Conservation (phyloP, 805 yeast species). For the Sugiyamaella marilandica region DNA sequence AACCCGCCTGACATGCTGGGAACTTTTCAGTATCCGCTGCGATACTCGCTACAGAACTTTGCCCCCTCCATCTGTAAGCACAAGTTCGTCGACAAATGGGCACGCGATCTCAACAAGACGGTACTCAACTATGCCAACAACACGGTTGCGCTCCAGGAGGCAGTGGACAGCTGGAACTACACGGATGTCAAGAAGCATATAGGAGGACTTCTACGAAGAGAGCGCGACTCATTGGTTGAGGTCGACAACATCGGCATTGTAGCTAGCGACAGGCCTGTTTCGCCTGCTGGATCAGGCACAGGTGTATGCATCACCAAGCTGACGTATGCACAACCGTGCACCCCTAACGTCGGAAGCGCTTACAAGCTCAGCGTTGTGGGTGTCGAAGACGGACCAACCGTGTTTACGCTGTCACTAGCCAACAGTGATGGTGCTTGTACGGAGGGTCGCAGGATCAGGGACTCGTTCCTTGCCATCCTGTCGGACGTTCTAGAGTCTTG, state of each 20-base stretch:
- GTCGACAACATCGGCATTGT: conserved; percentile 10
- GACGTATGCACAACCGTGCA: conserved; percentile 6
- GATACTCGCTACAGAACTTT: background rate
- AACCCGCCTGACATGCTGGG: background rate
- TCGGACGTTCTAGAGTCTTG: conserved; percentile 7
- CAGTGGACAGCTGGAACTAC: background rate
- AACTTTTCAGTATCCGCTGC: background rate
- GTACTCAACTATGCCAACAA: background rate
- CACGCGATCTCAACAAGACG: conserved; percentile 5
- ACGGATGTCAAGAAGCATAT: conserved; percentile 4
- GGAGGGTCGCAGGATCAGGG: conserved; percentile 5
- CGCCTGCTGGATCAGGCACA: background rate
- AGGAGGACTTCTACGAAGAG: background rate
- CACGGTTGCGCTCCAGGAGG: background rate
- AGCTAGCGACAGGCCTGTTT: background rate
- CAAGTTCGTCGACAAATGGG: conserved; percentile 10
- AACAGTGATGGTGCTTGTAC: background rate
- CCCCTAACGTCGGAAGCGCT: background rate
- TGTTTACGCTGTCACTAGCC: conserved; percentile 4
- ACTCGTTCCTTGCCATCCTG: conserved; percentile 7
- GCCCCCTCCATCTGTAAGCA: background rate
- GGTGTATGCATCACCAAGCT: conserved; percentile 3
- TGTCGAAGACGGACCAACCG: conserved; percentile 8
- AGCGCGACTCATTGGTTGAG: conserved; percentile 4
- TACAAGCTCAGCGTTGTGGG: conserved; percentile 5